A percentile compares a stretch with the other conserved stretches of the same genome.
Conservation (phyloP, 345 rosid genomes). For the Gossypium sturtianum region DNA sequence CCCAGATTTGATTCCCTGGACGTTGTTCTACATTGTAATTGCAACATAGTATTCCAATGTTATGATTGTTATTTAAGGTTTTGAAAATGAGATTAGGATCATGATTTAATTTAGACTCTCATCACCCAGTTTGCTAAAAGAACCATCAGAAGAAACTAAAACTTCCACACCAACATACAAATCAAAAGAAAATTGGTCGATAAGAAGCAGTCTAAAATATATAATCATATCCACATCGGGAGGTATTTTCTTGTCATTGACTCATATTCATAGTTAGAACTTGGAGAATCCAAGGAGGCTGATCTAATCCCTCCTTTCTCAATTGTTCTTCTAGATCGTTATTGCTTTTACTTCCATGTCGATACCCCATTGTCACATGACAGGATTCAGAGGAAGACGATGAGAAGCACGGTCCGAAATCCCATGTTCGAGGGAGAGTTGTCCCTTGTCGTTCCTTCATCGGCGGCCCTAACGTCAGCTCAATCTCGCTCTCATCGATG, state of each 20-base stretch:
- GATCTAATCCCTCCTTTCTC: slow-evolving; percentile 47
- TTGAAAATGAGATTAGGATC: no score
- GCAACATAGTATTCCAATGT: no score
- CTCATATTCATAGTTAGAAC: slow-evolving; percentile 65
- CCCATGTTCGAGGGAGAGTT: slow-evolving; percentile 25
- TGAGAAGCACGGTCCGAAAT: slow-evolving; percentile 61
- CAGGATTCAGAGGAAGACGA: slow-evolving; percentile 62
- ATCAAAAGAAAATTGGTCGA: slow-evolving; percentile 25
- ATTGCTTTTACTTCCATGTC: slow-evolving; percentile 21
- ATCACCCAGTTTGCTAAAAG: slow-evolving; percentile 6
- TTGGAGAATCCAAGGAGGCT: slow-evolving; percentile 78
- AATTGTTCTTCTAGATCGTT: slow-evolving; percentile 43
- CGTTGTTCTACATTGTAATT: no score
- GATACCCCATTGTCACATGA: slow-evolving; percentile 27
- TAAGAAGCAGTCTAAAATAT: slow-evolving; percentile 20
- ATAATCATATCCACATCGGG: no score
- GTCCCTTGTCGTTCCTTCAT: slow-evolving; percentile 38
- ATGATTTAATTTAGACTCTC: slow-evolving; percentile 7
- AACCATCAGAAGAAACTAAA: slow-evolving; percentile 7
- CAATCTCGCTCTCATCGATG: slow-evolving; percentile 74
- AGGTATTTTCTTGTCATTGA: no score
- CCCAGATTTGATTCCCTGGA: no score
- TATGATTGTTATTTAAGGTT: no score
- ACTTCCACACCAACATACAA: slow-evolving; percentile 22
- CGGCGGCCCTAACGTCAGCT: slow-evolving; percentile 77